Base-by-base conservation (phyloP, 164 flowering plant genomes). In the Echeveria elegans region DNA sequence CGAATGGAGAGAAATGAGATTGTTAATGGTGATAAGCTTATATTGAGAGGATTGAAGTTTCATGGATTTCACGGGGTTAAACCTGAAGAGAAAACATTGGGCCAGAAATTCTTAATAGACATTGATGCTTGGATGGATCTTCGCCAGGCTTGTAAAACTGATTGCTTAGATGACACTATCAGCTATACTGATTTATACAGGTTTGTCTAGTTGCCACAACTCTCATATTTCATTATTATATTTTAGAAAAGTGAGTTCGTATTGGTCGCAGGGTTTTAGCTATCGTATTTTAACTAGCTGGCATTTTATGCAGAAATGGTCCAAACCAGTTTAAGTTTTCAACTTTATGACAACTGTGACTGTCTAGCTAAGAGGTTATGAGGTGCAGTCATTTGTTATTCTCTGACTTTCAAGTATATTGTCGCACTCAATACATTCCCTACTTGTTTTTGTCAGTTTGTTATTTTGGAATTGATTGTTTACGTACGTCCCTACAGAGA, bases 81-180 rank as follows among this genome's bases (percentile, higher is more conserved):
- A 64, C 73, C 71, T 23, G 96, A 87, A 76, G 97, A 93, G 68
- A 86, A 69, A 70, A 80, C 69, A 30, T 75, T 90, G 56, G 98
- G 98, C 59, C 98, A 93, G 85, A 93, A 89, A 73, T 93, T 93
- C 72, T 40, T 88, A 76, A 67, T 93, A 31, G 97, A 93, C 75
- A 74, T 93, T 6, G 98, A 93, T 83, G 96, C 98, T 1, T 93
- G 95, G 95, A 65, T 89, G 79, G 91, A 85, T 82, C 95, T 93
- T 50, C 75, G 75, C 31, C 31, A 66, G 30, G 90, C 97, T 65
- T 92, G 98, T 36, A 70, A 71, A 67, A 84, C 95, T 23, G 98
- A 93, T 69, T 0, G n/a, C 40, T 58, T 93, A 66, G 63, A 83
- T 7, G 90, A 93, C 74, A 82, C 92, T 24, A 50, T 93, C 64